Percentiles rank a stretch among this genome's conserved stretches.
Evolutionary conservation across 1,284 basidiomycete species (phyloP).

Genomic region (Agaricales sp.): DNA sequence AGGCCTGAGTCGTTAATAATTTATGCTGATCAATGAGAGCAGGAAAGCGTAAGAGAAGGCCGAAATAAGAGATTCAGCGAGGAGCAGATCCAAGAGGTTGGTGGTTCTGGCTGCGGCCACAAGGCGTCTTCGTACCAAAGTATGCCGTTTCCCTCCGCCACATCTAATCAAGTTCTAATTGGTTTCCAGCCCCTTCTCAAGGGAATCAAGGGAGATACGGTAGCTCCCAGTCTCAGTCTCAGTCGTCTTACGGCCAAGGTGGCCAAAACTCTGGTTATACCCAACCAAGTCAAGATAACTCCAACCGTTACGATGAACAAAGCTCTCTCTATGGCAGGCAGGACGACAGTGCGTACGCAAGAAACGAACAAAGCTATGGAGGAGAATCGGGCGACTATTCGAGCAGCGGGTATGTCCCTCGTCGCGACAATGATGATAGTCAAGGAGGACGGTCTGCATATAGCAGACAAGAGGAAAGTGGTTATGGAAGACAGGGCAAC

Average conservation of each 20-base stretch:
- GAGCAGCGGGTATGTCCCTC: neutral
- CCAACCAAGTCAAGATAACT: neutral
- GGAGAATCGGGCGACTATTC: neutral
- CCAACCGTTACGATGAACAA: neutral
- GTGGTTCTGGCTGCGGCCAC: neutral
- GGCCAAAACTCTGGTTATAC: neutral
- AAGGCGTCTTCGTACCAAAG: too few relatives aligned
- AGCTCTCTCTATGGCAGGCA: too few relatives aligned
- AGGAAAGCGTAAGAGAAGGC: constrained; percentile 22
- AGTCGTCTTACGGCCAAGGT: neutral
- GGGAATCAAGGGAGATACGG: neutral
- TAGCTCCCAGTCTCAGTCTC: neutral
- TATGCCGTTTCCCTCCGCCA: too few relatives aligned
- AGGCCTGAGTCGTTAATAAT: neutral
- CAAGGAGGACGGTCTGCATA: neutral
- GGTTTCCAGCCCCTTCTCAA: too few relatives aligned
- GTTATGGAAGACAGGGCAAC: neutral
- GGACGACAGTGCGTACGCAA: too few relatives aligned
- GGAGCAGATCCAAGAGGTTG: constrained; percentile 14
- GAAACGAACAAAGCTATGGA: neutral
- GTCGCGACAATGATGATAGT: neutral
- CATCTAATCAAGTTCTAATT: too few relatives aligned
- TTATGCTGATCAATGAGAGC: neutral
- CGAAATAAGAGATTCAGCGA: constrained; percentile 28
- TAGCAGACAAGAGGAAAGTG: neutral